Conservation (phyloP, 139 green algal genomes). For the Coelastrella sp. region DNA sequence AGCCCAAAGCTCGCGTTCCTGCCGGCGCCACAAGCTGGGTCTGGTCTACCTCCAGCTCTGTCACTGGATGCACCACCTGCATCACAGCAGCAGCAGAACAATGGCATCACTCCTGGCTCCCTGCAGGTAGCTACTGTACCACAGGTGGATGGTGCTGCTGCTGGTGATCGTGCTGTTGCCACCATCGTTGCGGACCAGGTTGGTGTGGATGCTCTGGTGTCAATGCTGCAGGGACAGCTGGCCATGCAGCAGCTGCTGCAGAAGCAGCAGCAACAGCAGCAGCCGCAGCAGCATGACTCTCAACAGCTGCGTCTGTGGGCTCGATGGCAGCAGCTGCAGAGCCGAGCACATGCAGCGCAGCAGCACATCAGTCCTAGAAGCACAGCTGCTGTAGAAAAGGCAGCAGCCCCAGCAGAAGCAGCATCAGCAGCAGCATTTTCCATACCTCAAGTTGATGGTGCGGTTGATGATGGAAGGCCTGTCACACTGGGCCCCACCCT, state of each 20-base stretch:
- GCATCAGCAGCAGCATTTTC: neutral
- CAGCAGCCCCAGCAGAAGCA: too few relatives aligned
- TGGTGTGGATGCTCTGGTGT: neutral
- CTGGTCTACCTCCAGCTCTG: slow-evolving; percentile 22
- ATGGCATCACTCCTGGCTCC: too few relatives aligned
- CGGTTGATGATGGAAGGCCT: neutral
- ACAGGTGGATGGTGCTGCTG: slow-evolving; percentile 5
- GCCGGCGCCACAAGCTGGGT: neutral
- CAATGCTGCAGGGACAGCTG: slow-evolving; percentile 5
- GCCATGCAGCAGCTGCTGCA: neutral
- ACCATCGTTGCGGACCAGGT: neutral
- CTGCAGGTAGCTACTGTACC: neutral
- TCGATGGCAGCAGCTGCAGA: slow-evolving; percentile 35
- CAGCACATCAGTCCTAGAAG: neutral
- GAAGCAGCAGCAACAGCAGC: slow-evolving; percentile 19
- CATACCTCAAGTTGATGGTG: slow-evolving; percentile 22
- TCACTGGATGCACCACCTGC: neutral
- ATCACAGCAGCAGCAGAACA: slow-evolving; percentile 10
- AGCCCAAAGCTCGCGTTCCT: slow-evolving; percentile 21
- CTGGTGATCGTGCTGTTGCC: neutral
- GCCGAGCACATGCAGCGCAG: neutral
- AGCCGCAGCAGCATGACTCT: slow-evolving; percentile 14
- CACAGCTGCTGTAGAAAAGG: too few relatives aligned
- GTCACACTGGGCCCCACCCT: neutral
- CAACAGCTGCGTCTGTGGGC: slow-evolving; percentile 4